Base-by-base conservation (phyloP, 495 filamentous ascomycete species). In the Sordaria brevicollis region DNA sequence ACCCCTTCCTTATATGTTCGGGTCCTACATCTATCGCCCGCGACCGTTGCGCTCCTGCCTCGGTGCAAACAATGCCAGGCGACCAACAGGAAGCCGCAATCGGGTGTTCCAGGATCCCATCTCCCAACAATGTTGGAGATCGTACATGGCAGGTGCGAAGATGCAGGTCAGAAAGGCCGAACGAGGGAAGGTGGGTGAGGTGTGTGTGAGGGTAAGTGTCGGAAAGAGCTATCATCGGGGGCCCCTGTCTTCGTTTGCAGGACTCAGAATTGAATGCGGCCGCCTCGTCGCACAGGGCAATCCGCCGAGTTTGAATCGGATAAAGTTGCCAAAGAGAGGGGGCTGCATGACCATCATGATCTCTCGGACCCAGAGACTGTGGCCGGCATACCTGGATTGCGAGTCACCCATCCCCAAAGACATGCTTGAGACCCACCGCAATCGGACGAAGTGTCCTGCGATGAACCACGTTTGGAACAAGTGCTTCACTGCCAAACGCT, bases 381-480 rank as follows among this genome's bases (percentile, higher is more conserved):
- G 25, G 2, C 25, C 21, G 49, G 49, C 49, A 57, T 29, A 57
- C n/a, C n/a, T n/a, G 25, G 5, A n/a, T n/a, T 57, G 11, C 49
- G 6, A 29, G 25, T 57, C 49, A 37, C 68, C 36, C 31, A 37
- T 31, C 37, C 35, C 39, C 38, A 68, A 68, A 72, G 68, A 69
- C 70, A 74, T 36, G 10, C 21, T 49, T 43, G 49, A 69, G 36
- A 69, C 67, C n/a, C 70, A 68, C 70, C 70, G 72, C 25, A 34
- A 70, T 74, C 70, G 72, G 70, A 71, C 69, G 29, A 5, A 31
- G 49, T 57, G 25, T 57, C 49, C 49, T 57, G 11, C 21, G 25
- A 57, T 57, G 49, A 29, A 57, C 49, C 21, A 21, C 49, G 21
- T 57, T 57, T 57, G 25, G 49, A 57, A 31, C 11, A 57, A 57